These are phyloP conservation scores for Durusdinium trenchii DNA, from an alignment of 73 alveolate species.

Conservation along the genomic window DNA sequence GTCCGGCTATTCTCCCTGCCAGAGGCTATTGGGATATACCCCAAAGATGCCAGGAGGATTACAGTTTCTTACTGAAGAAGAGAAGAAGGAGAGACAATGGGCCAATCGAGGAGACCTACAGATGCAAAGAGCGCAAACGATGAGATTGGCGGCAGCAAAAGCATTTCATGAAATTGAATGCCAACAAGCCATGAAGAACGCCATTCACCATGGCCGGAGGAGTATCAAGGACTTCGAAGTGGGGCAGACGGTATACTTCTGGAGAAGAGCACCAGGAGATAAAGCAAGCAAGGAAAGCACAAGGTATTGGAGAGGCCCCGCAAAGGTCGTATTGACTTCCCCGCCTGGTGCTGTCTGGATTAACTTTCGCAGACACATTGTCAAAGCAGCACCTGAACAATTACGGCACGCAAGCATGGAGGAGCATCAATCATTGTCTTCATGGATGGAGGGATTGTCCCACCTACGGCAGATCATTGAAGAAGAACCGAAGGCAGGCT, in stretches of 20 bases:
- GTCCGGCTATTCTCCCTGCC: background rate
- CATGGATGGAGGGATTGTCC: background rate
- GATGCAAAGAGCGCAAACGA: background rate
- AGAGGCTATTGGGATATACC: background rate
- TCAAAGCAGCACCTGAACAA: background rate
- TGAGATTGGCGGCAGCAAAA: background rate
- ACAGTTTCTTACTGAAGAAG: background rate
- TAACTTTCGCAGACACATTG: background rate
- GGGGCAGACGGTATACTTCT: background rate
- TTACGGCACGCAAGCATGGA: background rate
- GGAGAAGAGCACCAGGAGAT: background rate
- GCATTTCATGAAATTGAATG: background rate
- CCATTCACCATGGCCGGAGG: background rate
- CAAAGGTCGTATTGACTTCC: background rate
- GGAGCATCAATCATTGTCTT: background rate
- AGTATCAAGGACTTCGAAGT: background rate
- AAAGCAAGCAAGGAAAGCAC: background rate
- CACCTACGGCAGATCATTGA: background rate
- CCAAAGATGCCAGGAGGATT: background rate
- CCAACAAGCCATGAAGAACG: background rate
- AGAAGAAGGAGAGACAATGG: background rate
- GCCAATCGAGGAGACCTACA: background rate
- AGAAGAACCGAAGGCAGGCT: background rate
- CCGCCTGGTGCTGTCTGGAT: background rate
- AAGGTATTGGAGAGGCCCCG: background rate